These are phyloP conservation scores for Penicillium pulvis DNA, from an alignment of 495 filamentous ascomycete genomes.

Conservation along the genomic window DNA sequence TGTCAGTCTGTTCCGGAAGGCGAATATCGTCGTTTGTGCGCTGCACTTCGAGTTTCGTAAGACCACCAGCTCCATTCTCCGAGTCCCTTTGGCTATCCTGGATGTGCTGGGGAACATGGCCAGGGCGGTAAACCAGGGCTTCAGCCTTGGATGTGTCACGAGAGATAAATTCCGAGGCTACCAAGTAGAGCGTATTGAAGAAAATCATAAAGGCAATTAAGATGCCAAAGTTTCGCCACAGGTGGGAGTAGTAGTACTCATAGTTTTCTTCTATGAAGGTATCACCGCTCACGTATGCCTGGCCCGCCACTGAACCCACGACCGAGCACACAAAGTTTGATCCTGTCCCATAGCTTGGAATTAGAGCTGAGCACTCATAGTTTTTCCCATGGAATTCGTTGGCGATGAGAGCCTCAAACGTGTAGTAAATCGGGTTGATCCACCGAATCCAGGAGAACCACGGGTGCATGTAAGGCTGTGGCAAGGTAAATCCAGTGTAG, in stretches of 20 bases:
- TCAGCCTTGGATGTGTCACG: constrained; percentile 37
- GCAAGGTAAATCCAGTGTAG: constrained; percentile 46
- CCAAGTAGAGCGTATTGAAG: constrained; percentile 48
- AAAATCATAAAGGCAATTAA: constrained; percentile 60
- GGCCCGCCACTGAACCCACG: constrained; percentile 54
- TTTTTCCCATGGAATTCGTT: constrained; percentile 61
- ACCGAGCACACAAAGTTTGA: constrained; percentile 47
- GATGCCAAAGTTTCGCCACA: constrained; percentile 68
- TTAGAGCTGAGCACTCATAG: constrained; percentile 44
- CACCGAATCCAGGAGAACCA: constrained; percentile 50
- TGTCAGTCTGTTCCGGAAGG: constrained; percentile 53
- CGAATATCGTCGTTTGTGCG: constrained; percentile 31
- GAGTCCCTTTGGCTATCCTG: constrained; percentile 21
- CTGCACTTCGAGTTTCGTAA: constrained; percentile 22
- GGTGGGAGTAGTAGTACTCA: constrained; percentile 52
- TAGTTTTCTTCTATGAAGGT: constrained; percentile 55
- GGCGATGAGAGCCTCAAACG: constrained; percentile 39
- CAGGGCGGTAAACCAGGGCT: constrained; percentile 38
- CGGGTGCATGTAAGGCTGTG: constrained; percentile 43
- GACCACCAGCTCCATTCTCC: constrained; percentile 18
- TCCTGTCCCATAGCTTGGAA: constrained; percentile 45
- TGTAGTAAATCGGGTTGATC: constrained; percentile 44
- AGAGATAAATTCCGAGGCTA: constrained; percentile 38
- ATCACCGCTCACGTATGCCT: constrained; percentile 48
- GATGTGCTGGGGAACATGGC: constrained; percentile 33